Evolutionary conservation across 2,329 filamentous ascomycete genomes (phyloP), one percentile per base, ranked within the genome.

Genomic region (Aspergillus sp.): DNA sequence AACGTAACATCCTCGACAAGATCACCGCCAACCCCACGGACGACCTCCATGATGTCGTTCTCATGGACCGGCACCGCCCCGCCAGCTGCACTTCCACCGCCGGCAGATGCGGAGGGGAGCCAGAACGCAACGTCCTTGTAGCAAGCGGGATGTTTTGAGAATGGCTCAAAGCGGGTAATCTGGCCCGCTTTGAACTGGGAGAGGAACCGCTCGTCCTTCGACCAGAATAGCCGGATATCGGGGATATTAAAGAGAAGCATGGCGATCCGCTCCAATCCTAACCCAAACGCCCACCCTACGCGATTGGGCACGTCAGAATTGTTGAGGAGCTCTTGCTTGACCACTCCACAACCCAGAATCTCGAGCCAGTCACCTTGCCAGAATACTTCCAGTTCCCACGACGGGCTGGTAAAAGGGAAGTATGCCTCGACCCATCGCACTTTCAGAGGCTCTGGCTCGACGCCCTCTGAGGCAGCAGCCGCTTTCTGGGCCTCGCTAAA

Each of bases 151-250:
- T 96, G 86, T 75, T 92, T 96, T 63, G 91, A 96, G 76, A 98
- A 98, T 6, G 92, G 90, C 59, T 86, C 82, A 73, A 96, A 99
- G 52, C 85, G 86, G 21, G 77, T 79, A 59, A 86, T 81, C 21
- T 78, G 70, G 33, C 80, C 75, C 43, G 75, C 71, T 37, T 75
- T 73, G 75, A 99, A 99, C 75, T 99, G 95, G 11, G 79, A 80
- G n/a, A 96, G 77, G 77, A 99, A 99, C 8, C 95, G 86, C 66
- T 82, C 71, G 73, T 99, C 95, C 55, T 82, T 80, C 33, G 90
- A 96, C 95, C 95, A 99, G 79, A 99, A 98, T 4, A 98, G 86
- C 12, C 95, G 88, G 66, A 99, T 99, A 71, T 99, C 95, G 0
- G 93, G 91, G 58, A 99, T 96, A 58, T 90, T 89, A 80, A 97